These are phyloP conservation scores for Eucalyptus caleyi DNA, from an alignment of 345 rosid species.

Conservation along the genomic window DNA sequence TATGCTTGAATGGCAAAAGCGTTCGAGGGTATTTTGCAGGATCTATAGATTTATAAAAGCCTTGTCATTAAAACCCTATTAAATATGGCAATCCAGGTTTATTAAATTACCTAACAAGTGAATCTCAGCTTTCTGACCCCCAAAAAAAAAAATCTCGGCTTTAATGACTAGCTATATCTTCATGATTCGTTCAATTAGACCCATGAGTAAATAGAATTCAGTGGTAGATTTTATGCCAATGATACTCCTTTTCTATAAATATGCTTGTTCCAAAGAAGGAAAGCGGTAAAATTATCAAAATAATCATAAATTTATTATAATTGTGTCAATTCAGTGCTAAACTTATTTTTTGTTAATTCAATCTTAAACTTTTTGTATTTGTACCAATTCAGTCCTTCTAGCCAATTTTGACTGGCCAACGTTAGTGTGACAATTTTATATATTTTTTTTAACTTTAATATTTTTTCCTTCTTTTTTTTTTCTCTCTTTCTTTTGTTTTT, in stretches of 20 bases:
- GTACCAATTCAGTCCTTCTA: fast-evolving
- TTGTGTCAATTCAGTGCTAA: too few relatives aligned
- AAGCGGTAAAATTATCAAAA: too few relatives aligned
- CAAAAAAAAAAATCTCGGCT: too few relatives aligned
- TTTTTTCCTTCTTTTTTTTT: too few relatives aligned
- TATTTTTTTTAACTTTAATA: too few relatives aligned
- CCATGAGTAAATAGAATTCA: neutral
- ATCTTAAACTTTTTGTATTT: too few relatives aligned
- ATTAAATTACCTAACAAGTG: neutral
- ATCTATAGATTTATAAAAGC: neutral
- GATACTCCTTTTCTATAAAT: neutral
- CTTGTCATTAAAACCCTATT: neutral
- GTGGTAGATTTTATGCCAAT: too few relatives aligned
- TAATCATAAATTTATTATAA: too few relatives aligned
- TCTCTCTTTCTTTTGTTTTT: too few relatives aligned
- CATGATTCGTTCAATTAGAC: neutral
- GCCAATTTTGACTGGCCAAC: fast-evolving
- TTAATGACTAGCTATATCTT: neutral
- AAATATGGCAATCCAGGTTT: neutral
- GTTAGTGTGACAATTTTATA: too few relatives aligned
- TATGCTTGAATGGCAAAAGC: neutral
- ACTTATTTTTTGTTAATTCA: too few relatives aligned
- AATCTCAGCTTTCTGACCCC: neutral
- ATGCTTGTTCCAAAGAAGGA: neutral
- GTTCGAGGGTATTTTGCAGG: neutral